A percentile compares a stretch with the other conserved stretches of the same genome.
phyloP scores from a whole-genome alignment of 2,329 filamentous ascomycete genomes.

The Hymenoscyphus linearis region DNA sequence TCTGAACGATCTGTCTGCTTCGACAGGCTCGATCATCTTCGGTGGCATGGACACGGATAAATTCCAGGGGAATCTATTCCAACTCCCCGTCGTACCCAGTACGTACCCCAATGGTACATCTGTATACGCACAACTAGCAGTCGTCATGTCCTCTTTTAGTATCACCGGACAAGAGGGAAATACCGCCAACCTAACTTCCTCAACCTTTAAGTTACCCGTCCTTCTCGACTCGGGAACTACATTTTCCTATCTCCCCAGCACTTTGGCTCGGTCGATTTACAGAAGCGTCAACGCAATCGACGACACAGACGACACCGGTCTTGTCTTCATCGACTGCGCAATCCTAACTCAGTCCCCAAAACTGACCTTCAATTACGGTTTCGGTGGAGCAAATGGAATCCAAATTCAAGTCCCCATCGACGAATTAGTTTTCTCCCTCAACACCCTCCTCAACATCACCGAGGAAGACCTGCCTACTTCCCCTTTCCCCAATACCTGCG shows the following conservation, averaged over 20 bases:
- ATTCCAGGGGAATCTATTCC: slow-evolving; percentile 34
- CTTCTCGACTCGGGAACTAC: slow-evolving; percentile 63
- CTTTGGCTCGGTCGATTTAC: slow-evolving; percentile 40
- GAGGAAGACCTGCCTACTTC: slow-evolving; percentile 8
- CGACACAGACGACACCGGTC: slow-evolving; percentile 12
- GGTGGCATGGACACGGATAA: slow-evolving; percentile 43
- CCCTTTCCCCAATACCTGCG: slow-evolving; percentile 37
- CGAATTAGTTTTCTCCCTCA: slow-evolving; percentile 38
- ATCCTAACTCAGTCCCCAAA: slow-evolving; percentile 33
- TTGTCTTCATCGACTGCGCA: slow-evolving; percentile 35
- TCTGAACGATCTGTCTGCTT: slow-evolving; percentile 27
- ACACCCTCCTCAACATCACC: slow-evolving; percentile 7
- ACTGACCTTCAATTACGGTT: slow-evolving; percentile 41
- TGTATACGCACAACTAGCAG: slow-evolving; percentile 17
- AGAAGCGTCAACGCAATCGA: slow-evolving; percentile 36
- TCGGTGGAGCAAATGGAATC: slow-evolving; percentile 38
- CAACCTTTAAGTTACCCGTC: slow-evolving; percentile 38
- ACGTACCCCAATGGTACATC: slow-evolving; percentile 14
- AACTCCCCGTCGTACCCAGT: slow-evolving; percentile 16
- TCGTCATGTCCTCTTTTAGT: slow-evolving; percentile 23
- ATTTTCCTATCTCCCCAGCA: slow-evolving; percentile 56
- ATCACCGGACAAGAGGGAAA: slow-evolving; percentile 33
- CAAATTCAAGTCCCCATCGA: slow-evolving; percentile 39
- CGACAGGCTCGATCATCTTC: slow-evolving; percentile 36
- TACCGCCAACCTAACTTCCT: slow-evolving; percentile 15